Conservation (phyloP, 1,284 basidiomycete genomes). For the Pseudozyma flocculosa region DNA sequence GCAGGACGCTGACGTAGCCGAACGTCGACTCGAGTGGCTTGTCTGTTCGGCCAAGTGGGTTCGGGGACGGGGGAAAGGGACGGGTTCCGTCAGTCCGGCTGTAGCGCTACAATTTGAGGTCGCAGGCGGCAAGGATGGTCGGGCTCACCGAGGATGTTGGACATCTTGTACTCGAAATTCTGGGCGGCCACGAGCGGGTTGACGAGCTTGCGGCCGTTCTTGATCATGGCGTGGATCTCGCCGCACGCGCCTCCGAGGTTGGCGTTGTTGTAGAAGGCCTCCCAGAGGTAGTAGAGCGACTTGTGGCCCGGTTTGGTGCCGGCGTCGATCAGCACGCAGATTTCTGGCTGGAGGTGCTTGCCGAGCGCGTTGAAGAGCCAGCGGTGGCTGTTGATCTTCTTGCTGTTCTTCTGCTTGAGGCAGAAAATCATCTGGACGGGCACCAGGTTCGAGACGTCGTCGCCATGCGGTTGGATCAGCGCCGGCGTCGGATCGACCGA, state of each 20-base stretch:
- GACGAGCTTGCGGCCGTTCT: slow-evolving; percentile 53
- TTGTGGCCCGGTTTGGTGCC: slow-evolving; percentile 56
- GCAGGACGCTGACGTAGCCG: slow-evolving; percentile 85
- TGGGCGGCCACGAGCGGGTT: slow-evolving; percentile 69
- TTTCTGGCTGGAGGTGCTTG: slow-evolving; percentile 62
- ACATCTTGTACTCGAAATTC: slow-evolving; percentile 97
- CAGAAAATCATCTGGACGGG: slow-evolving; percentile 95
- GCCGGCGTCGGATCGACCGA: slow-evolving; percentile 83
- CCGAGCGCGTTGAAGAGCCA: slow-evolving; percentile 99
- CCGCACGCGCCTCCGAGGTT: slow-evolving; percentile 56
- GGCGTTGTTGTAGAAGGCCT: slow-evolving; percentile 57
- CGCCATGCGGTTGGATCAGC: slow-evolving; percentile 82
- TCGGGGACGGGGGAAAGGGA: too few species aligned
- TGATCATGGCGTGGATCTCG: slow-evolving; percentile 57
- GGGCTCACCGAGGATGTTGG: slow-evolving; percentile 63
- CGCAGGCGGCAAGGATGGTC: too few species aligned
- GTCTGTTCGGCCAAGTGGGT: too few species aligned
- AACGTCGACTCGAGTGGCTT: slow-evolving; percentile 93
- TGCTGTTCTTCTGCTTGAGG: slow-evolving; percentile 92
- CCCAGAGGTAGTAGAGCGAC: slow-evolving; percentile 56
- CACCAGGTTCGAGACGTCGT: slow-evolving; percentile 76
- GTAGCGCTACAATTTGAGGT: too few species aligned
- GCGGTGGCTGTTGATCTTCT: slow-evolving; percentile 66
- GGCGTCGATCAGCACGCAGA: slow-evolving; percentile 55
- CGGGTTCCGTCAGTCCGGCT: too few species aligned